Evolutionary conservation across 1,284 basidiomycete species (phyloP), one percentile per base, ranked within the genome.

Genomic region (Austropuccinia psidii): DNA sequence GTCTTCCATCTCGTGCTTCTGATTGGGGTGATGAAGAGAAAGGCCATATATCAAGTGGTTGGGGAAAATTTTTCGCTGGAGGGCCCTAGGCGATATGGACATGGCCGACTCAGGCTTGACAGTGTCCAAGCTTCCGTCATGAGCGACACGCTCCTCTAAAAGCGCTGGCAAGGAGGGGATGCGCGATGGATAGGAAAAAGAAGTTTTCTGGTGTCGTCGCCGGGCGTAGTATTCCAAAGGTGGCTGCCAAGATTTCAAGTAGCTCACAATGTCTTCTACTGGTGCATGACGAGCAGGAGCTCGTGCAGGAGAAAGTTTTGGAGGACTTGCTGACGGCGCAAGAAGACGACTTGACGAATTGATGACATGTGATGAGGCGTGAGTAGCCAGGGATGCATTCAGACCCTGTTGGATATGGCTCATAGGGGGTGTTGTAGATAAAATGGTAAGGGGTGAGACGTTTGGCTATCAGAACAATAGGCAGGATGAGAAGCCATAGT

Each of bases 221-320:
- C 66, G 66, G 24, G 66, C 66, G 13, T 68, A 68, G 35, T 68
- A 68, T 68, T 54, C 66, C 15, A 68, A 21, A 31, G 66, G 66
- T 29, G 66, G 66, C 19, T 52, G 66, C 66, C 66, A 68, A 39
- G 50, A 33, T 57, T 68, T 68, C 15, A 68, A 41, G 35, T 68
- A 68, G 19, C 39, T 55, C 24, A 68, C 52, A n/a, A 68, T 24
- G 17, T 54, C 37, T 35, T 54, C 50, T 29, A 24, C 37, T 19
- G 57, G 24, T 8, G 50, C 9, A 9, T 9, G 15, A 27, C 4
- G 29, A 65, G n/a, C 3, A 17, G 41, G 62, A 6, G 62, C n/a
- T 17, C 7, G 41, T 13, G 24, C 29, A 4, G 62, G 21, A 43
- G 60, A 43, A 27, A 24, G 2, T 11, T 24, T 29, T 45, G n/a